A percentile compares a stretch with the other conserved stretches of the same genome.
Evolutionary conservation across 148 eudicot genomes (phyloP).

Genomic region (Dysphania ambrosioides): DNA sequence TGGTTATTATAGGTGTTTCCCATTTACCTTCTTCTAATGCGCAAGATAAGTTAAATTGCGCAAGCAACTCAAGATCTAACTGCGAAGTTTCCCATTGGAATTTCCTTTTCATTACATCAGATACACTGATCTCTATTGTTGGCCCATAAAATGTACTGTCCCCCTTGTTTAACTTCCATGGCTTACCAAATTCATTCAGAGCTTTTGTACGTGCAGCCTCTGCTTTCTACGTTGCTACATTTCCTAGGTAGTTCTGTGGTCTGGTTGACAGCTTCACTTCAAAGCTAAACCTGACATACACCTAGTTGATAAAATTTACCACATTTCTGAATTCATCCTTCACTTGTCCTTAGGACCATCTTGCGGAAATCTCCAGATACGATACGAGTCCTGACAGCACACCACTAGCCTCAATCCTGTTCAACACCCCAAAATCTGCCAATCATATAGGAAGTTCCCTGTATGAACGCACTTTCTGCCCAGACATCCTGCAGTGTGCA

Average conservation of each 20-base stretch:
- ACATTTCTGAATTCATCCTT: slow-evolving; percentile 81
- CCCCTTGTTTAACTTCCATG: slow-evolving; percentile 89
- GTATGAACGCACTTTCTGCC: no score
- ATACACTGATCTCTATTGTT: slow-evolving; percentile 88
- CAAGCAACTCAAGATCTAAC: slow-evolving; percentile 86
- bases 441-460: no score
- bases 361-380: no score
- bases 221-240: slow-evolving; percentile 67
- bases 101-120: slow-evolving; percentile 87
- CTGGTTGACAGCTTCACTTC: slow-evolving; percentile 92
- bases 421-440: no score
- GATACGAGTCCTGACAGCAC: no score
- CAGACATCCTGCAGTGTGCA: no score
- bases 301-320: slow-evolving; percentile 58
- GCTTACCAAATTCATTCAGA: slow-evolving; percentile 74
- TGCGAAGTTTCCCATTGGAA: slow-evolving; percentile 96
- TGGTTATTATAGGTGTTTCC: slow-evolving; percentile 87
- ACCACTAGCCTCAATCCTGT: no score
- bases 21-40: slow-evolving; percentile 77
- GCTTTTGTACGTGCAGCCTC: slow-evolving; percentile 85
- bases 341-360: slow-evolving; percentile 88
- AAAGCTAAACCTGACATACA: slow-evolving; percentile 73
- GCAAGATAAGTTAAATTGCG: slow-evolving; percentile 72
- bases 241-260: slow-evolving; percentile 91
- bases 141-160: slow-evolving; percentile 99